Percentiles rank a stretch among this genome's conserved stretches.
phyloP scores from a whole-genome alignment of 2,329 filamentous ascomycete genomes.

The Orbilia brochopaga region DNA sequence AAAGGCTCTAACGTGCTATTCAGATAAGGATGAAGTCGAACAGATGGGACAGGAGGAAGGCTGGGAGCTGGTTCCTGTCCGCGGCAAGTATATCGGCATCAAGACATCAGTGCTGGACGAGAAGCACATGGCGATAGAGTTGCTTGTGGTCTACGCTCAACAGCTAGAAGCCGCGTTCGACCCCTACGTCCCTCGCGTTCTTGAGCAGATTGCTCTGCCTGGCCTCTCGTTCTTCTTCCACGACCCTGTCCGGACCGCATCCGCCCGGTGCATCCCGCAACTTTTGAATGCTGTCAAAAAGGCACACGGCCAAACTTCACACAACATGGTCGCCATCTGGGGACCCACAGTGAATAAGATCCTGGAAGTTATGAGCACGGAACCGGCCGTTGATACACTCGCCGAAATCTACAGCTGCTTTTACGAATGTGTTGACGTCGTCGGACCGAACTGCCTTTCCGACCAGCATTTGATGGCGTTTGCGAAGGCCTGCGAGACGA shows the following conservation, averaged over 20 bases:
- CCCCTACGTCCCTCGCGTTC: constrained; percentile 86
- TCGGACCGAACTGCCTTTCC: constrained; percentile 82
- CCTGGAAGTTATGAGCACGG: constrained; percentile 82
- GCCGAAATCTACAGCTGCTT: constrained; percentile 99
- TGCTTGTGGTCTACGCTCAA: constrained; percentile 95
- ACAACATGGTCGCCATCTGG: constrained; percentile 83
- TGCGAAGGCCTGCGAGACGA: constrained; percentile 81
- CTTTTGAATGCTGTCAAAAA: constrained; percentile 94
- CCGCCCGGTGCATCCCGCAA: constrained; percentile 91
- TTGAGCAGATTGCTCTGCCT: constrained; percentile 94
- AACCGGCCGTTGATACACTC: constrained; percentile 93
- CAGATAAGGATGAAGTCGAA: constrained; percentile 88
- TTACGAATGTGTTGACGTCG: constrained; percentile 95
- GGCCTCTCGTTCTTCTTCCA: constrained; percentile 99
- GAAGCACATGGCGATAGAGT: constrained; percentile 99
- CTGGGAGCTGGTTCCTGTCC: constrained; percentile 95
- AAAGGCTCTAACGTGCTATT: constrained; percentile 7
- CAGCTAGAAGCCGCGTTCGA: constrained; percentile 93
- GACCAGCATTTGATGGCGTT: constrained; percentile 82
- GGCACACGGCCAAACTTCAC: constrained; percentile 79
- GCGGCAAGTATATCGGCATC: constrained; percentile 98
- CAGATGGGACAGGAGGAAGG: constrained; percentile 92
- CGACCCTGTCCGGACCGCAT: constrained; percentile 92
- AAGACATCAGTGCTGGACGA: constrained; percentile 96
- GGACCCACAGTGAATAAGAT: constrained; percentile 83